phyloP scores from a whole-genome alignment of 1,139 yeast genomes.

The Candida sanyaensis region DNA sequence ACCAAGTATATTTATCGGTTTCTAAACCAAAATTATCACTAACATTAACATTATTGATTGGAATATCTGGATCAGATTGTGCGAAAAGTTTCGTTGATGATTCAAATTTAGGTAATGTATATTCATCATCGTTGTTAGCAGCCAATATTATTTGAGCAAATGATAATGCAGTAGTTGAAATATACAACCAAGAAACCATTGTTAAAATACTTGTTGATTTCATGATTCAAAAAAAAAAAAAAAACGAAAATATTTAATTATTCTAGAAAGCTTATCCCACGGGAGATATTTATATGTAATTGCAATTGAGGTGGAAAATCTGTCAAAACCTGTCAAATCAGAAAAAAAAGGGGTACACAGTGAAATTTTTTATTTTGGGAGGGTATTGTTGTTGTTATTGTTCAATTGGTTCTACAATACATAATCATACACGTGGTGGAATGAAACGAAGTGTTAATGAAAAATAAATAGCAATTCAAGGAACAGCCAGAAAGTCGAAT shows the following conservation, averaged over 20 bases:
- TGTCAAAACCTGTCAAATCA: too few relatives aligned
- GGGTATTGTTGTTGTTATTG: too few relatives aligned
- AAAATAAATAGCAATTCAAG: too few relatives aligned
- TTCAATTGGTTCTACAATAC: too few relatives aligned
- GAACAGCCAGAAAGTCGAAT: too few relatives aligned
- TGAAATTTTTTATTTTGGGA: too few relatives aligned
- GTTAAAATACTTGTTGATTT: not conserved
- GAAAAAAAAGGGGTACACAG: too few relatives aligned
- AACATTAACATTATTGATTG: constrained; percentile 11
- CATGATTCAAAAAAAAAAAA: not conserved
- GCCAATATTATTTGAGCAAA: constrained; percentile 9
- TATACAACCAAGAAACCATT: not conserved
- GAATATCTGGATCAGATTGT: constrained; percentile 20
- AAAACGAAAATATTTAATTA: too few relatives aligned
- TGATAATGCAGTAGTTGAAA: constrained; percentile 3
- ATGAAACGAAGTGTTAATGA: too few relatives aligned
- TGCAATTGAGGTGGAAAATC: too few relatives aligned
- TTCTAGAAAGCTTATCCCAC: too few relatives aligned
- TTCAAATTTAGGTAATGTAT: constrained; percentile 12
- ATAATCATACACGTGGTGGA: too few relatives aligned
- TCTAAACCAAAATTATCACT: constrained; percentile 23
- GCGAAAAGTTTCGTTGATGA: constrained; percentile 20
- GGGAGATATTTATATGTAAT: not conserved
- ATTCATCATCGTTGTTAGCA: not conserved
- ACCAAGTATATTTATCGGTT: constrained; percentile 19